These are phyloP conservation scores for Wickerhamiella galacta DNA, from an alignment of 805 yeast species.

Conservation along the genomic window DNA sequence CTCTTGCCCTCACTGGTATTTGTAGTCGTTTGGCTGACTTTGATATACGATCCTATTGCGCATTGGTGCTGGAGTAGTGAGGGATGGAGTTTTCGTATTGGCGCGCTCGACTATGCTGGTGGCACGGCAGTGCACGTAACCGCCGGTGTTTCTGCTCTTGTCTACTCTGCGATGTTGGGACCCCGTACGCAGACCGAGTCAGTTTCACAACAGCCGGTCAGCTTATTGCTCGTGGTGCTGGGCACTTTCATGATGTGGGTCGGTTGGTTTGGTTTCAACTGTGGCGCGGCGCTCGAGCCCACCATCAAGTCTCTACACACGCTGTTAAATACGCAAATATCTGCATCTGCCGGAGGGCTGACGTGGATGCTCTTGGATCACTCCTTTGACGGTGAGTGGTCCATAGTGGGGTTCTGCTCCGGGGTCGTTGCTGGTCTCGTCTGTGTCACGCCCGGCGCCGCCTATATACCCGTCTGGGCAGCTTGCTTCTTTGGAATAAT, in stretches of 20 bases:
- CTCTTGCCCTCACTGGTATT: conserved; percentile 56
- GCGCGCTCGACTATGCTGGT: conserved; percentile 58
- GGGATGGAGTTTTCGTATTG: conserved; percentile 48
- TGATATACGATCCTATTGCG: conserved; percentile 58
- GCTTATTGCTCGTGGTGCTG: conserved; percentile 45
- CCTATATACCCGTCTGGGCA: conserved; percentile 76
- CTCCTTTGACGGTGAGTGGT: conserved; percentile 63
- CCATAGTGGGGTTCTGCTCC: conserved; percentile 84
- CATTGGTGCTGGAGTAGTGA: conserved; percentile 58
- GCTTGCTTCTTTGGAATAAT: conserved; percentile 58
- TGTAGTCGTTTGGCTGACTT: conserved; percentile 49
- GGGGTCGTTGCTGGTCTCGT: conserved; percentile 92
- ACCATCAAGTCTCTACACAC: conserved; percentile 27
- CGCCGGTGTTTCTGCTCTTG: conserved; percentile 55
- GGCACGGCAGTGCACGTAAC: conserved; percentile 64
- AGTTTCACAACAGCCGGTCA: conserved; percentile 48
- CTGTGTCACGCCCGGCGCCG: conserved; percentile 94
- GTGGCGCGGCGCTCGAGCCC: conserved; percentile 38
- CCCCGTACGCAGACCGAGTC: conserved; percentile 31
- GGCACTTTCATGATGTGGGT: conserved; percentile 58
- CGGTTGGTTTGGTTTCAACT: conserved; percentile 68
- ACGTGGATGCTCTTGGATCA: conserved; percentile 31
- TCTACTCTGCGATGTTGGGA: conserved; percentile 49
- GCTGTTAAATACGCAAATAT: conserved; percentile 36
- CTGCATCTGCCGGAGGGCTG: conserved; percentile 33